Evolutionary conservation across 805 yeast species (phyloP).

Genomic region (Nakazawaea peltata): DNA sequence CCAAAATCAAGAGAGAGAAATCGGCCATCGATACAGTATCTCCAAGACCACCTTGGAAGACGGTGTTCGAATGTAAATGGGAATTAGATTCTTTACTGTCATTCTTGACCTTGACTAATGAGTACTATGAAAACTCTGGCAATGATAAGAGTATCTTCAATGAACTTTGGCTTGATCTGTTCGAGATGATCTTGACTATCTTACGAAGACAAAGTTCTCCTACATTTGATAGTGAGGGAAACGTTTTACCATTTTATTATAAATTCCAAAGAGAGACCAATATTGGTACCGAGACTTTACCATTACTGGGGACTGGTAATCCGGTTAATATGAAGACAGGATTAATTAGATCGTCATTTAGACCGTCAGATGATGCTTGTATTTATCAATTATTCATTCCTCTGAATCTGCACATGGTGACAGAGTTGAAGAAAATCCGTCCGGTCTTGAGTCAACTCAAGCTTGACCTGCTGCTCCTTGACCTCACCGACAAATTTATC

Average conservation of each 20-base stretch:
- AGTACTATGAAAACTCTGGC: conserved; percentile 49
- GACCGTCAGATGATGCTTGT: conserved; percentile 87
- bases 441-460: conserved; percentile 17
- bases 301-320: conserved; percentile 73
- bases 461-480: conserved; percentile 12
- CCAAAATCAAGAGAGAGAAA: conserved; percentile 38
- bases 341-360: conserved; percentile 69
- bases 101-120: conserved; percentile 67
- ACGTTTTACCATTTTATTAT: conserved; percentile 42
- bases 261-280: conserved; percentile 68
- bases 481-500: conserved; percentile 28
- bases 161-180: conserved; percentile 51
- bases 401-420: conserved; percentile 70
- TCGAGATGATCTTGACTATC: conserved; percentile 40
- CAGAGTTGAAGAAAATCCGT: conserved; percentile 42
- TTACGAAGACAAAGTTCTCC: conserved; percentile 54
- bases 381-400: conserved; percentile 78
- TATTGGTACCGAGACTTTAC: conserved; percentile 74
- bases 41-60: conserved; percentile 64
- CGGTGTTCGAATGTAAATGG: conserved; percentile 84
- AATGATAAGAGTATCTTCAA: conserved; percentile 41
- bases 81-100: conserved; percentile 84
- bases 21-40: conserved; percentile 55
- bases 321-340: conserved; percentile 72
- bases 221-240: conserved; percentile 47